A percentile compares a stretch with the other conserved stretches of the same genome.
These are phyloP conservation scores for Fistulina hepatica DNA, from an alignment of 1,284 basidiomycete genomes.

Conservation along the genomic window DNA sequence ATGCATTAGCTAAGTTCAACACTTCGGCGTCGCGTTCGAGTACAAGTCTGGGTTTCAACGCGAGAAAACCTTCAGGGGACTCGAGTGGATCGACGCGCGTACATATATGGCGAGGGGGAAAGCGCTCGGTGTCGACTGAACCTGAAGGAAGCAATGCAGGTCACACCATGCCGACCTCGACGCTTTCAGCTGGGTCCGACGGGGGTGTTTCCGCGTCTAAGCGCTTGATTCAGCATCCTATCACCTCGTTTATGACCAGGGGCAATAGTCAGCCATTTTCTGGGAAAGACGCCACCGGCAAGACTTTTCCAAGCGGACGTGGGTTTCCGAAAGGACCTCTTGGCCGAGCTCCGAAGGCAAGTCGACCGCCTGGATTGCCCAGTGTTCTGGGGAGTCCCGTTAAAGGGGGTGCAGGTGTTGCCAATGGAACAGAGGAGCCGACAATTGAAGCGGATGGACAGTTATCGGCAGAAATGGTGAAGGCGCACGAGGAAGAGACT, in stretches of 20 bases:
- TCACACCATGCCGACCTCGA: no score
- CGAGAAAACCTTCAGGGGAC: conserved; percentile 22
- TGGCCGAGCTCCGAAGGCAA: conserved; percentile 35
- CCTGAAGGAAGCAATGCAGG: no score
- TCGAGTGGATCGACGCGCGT: conserved; percentile 13
- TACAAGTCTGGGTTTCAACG: conserved; percentile 55
- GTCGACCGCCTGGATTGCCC: conserved; percentile 53
- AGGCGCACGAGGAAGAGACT: neutral
- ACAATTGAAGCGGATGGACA: conserved; percentile 12
- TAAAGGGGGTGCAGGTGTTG: conserved; percentile 30
- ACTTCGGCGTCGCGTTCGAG: conserved; percentile 47
- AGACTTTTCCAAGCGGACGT: no score
- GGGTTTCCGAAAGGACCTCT: conserved; percentile 2
- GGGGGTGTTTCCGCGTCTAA: conserved; percentile 8
- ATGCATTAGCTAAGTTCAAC: conserved; percentile 51
- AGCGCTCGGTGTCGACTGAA: conserved; percentile 1
- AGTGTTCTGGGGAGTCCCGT: conserved; percentile 47
- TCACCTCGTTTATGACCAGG: conserved; percentile 11
- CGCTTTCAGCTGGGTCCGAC: no score
- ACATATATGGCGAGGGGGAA: neutral
- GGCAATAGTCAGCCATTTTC: no score
- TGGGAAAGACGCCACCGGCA: no score
- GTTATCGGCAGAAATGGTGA: neutral
- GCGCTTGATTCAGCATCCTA: conserved; percentile 12
- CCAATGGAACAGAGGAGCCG: conserved; percentile 13